phyloP scores from a whole-genome alignment of 495 filamentous ascomycete species.

The Penicillium bialowiezense region DNA sequence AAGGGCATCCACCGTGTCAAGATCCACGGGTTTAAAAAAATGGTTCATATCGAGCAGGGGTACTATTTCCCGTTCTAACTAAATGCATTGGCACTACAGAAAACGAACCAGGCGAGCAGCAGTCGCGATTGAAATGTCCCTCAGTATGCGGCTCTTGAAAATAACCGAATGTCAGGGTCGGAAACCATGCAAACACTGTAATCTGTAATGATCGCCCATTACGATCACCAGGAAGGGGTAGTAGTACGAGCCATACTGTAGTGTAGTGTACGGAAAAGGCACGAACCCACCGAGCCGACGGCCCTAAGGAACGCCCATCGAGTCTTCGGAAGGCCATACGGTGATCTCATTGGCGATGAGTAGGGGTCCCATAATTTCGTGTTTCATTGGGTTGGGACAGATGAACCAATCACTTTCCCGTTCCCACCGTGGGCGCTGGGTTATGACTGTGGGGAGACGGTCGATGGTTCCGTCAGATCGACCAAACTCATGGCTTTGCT shows the following conservation, averaged over 20 bases:
- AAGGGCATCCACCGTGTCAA: no score
- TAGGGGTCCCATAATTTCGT: constrained; percentile 13
- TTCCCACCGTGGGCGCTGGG: constrained; percentile 8
- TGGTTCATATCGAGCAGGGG: neutral
- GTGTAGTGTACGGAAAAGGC: constrained; percentile 4
- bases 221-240: neutral
- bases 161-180: neutral
- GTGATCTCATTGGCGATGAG: constrained; percentile 11
- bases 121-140: neutral
- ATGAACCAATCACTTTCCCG: constrained; percentile 12
- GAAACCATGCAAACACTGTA: no score
- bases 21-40: no score
- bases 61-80: neutral
- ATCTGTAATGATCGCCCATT: constrained; percentile 12
- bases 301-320: constrained; percentile 10
- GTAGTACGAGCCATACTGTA: no score
- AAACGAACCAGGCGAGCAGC: neutral
- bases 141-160: constrained; percentile 5
- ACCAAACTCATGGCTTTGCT: constrained; percentile 6
- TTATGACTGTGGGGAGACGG: constrained; percentile 8
- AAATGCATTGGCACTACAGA: neutral
- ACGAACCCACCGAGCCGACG: constrained; percentile 12
- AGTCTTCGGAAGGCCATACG: constrained; percentile 6
- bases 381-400: constrained; percentile 5
- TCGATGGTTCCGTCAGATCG: constrained; percentile 9